Base-by-base conservation (phyloP, 23 red algal species). In the Agarophyton chilense region DNA sequence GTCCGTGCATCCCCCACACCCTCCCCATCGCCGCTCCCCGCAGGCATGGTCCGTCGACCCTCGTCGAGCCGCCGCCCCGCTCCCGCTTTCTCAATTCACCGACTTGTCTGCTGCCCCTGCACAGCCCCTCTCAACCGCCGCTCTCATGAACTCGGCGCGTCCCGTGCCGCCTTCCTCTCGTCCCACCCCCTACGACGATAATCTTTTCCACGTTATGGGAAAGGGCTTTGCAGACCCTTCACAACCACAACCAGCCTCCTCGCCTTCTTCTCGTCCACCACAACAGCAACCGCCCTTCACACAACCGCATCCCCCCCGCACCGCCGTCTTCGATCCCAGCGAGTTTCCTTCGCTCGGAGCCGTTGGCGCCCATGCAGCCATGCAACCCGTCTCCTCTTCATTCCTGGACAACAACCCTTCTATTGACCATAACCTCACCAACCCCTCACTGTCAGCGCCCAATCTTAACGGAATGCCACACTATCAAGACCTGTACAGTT, bases 311-410 rank as follows among this genome's bases (percentile, higher is more conserved):
- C 33, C 50, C 18, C 34, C 81, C 29, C 22, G 65, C 1, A 78
- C 85, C n/a, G 75, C 41, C 26, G 85, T 89, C 19, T 89, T 89
- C 71, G 85, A 89, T 67, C 85, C 85, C 2, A 77, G 67, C 39
- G 85, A 89, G 26, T 89, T 89, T 89, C 85, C 85, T 6, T 78
- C 85, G 21, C 71, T 89, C 11, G 71, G 52, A 12, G 41, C 55
- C 31, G 61, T 65, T 0, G 55, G 61, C 24, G 61, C 79, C 1
- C 79, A 83, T 24, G 49, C 56, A 66, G 24, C 79, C 55, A 80
- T 62, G 34, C 76, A 56, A n/a, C 55, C 79, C 29, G 2, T 51
- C 79, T 8, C 79, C 79, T 46, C 79, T 32, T 47, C 79, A 49
- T 4, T 74, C 12, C 25, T 74, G 68, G 68, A 83, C 66, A 61